A percentile compares a stretch with the other conserved stretches of the same genome.
phyloP scores from a whole-genome alignment of 805 yeast genomes.

The Yamadazyma sp. region DNA sequence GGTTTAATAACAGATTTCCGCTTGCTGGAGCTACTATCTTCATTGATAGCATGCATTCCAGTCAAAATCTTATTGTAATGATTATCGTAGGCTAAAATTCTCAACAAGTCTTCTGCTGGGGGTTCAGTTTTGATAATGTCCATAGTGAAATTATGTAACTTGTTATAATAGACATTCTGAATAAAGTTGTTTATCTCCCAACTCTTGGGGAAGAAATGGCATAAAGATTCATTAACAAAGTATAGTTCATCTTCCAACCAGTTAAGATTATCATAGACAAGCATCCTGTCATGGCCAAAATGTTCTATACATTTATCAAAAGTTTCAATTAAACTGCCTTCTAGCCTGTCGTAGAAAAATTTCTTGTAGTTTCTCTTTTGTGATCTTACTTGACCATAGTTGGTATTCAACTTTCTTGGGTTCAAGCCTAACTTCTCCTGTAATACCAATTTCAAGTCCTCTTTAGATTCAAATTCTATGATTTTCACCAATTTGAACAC shows the following conservation, averaged over 20 bases:
- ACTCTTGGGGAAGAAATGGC: conserved; percentile 59
- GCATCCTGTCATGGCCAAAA: conserved; percentile 50
- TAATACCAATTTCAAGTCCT: conserved; percentile 57
- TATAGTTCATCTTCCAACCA: conserved; percentile 84
- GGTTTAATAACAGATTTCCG: conserved; percentile 20
- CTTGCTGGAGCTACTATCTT: conserved; percentile 11
- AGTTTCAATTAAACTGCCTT: conserved; percentile 60
- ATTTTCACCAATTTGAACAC: conserved; percentile 73
- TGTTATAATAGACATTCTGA: conserved; percentile 64
- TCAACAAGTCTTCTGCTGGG: conserved; percentile 71
- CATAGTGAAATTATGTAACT: conserved; percentile 62
- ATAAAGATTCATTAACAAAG: conserved; percentile 59
- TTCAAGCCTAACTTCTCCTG: conserved; percentile 30
- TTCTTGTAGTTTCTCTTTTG: conserved; percentile 58
- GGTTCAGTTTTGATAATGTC: conserved; percentile 70
- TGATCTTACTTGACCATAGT: conserved; percentile 32
- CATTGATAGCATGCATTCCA: conserved; percentile 23
- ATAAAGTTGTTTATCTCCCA: conserved; percentile 73
- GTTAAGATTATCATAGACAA: conserved; percentile 65
- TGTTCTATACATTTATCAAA: conserved; percentile 64
- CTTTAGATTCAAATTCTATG: conserved; percentile 75
- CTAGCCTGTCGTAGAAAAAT: conserved; percentile 58
- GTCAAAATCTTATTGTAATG: conserved; percentile 48
- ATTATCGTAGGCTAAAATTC: conserved; percentile 75
- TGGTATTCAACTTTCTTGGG: conserved; percentile 17